A percentile compares a stretch with the other conserved stretches of the same genome.
Conservation (phyloP, 805 yeast species). For the Wickerhamomyces silvicola region DNA sequence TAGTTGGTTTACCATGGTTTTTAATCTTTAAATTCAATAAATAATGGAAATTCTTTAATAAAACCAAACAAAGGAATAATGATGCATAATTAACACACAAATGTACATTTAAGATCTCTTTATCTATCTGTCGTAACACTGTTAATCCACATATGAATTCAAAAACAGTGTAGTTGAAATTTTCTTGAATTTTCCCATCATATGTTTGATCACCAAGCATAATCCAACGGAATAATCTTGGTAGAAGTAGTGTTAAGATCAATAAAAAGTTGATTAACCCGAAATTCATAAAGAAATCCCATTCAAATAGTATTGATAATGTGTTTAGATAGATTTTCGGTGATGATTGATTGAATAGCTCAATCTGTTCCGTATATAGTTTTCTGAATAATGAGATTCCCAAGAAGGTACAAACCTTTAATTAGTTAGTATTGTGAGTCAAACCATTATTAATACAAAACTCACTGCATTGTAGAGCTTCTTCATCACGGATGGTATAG, state of each 20-base stretch:
- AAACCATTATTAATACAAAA: background rate
- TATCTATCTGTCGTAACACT: constrained; percentile 1
- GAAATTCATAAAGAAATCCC: constrained; percentile 2
- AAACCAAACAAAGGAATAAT: constrained; percentile 9
- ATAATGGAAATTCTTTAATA: constrained; percentile 17
- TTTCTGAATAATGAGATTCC: constrained; percentile 1
- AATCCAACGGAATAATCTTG: background rate
- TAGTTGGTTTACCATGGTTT: background rate
- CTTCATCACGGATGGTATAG: background rate
- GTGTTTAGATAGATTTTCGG: background rate
- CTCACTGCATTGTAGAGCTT: background rate
- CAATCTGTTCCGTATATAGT: constrained; percentile 1
- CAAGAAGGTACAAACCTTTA: background rate
- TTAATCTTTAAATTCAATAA: constrained; percentile 12
- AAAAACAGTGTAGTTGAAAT: constrained; percentile 3
- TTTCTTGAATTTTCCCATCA: constrained; percentile 1
- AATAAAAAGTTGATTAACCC: constrained; percentile 3
- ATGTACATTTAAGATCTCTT: background rate
- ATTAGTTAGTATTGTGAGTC: background rate
- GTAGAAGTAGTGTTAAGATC: background rate
- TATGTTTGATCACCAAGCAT: constrained; percentile 1
- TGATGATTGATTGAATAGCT: background rate
- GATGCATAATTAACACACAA: constrained; percentile 6
- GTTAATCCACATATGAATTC: constrained; percentile 4
- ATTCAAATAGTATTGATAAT: background rate